Base-by-base conservation (phyloP, 1,139 yeast species). In the Taphrina communis region DNA sequence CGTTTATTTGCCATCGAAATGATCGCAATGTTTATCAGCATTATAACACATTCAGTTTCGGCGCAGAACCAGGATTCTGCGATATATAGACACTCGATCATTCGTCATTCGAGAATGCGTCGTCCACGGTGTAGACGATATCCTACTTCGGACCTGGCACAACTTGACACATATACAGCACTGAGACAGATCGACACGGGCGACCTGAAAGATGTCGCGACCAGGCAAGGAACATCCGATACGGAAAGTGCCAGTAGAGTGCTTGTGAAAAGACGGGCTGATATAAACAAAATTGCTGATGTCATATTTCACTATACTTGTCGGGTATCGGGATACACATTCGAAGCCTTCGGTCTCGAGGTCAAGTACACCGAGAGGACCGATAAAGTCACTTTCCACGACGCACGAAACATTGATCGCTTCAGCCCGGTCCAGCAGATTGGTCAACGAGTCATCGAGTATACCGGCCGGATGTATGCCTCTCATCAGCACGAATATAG, bases 311-410 rank as follows among this genome's bases (percentile, higher is more conserved):
- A 25, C 36, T 50, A 21, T n/a, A 8, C 36, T 21, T 50, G 53
- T 21, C 53, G 36, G 19, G 5, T 7, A 6, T 21, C 36, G 53
- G n/a, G 9, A 21, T 11, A 21, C 36, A n/a, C 31, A 1, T 6
- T 8, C n/a, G 36, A 50, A n/a, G 21, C 31, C 12, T 50, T 50
- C n/a, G 9, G 9, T 2, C 12, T 50, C n/a, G 21, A n/a, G 14
- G 53, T 50, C n/a, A 21, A 50, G 36, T 50, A 50, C 36, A 11
- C 31, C 1, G 53, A 8, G n/a, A 50, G 9, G 8, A 21, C 31
- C 12, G 36, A 25, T n/a, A 31, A n/a, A 50, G 53, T 50, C 53
- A 50, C 35, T 4, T 50, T 50, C 8, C 53, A 50, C 53, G n/a
- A 50, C n/a, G 53, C 21, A 21, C 53, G 35, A 7, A 21, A 50